Evolutionary conservation across 202 grass and related monocot genomes (phyloP).

Genomic region (Digitaria exilis): DNA sequence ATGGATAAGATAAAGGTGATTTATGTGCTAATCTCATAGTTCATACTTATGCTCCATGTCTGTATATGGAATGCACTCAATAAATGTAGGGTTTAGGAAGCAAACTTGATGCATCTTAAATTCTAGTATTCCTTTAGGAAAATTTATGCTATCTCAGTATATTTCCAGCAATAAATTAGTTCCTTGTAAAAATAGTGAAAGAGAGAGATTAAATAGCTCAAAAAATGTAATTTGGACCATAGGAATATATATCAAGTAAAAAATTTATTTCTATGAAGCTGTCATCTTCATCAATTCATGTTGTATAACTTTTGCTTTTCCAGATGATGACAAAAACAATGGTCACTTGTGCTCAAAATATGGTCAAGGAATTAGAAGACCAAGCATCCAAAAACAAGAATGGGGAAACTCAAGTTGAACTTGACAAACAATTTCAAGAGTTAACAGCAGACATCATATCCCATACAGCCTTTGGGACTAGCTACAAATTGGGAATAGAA

Average conservation of each 20-base stretch:
- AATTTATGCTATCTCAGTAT: neutral
- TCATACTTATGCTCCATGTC: neutral
- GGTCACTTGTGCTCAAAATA: conserved; percentile 30
- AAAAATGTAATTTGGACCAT: no score
- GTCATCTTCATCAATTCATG: no score
- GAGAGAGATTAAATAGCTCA: no score
- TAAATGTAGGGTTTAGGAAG: neutral
- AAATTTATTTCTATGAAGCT: no score
- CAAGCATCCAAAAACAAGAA: conserved; percentile 14
- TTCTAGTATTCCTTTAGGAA: neutral
- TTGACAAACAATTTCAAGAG: conserved; percentile 36
- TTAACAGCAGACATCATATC: conserved; percentile 56
- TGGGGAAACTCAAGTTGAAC: conserved; percentile 38
- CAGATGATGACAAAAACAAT: conserved; percentile 53
- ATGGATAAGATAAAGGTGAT: conserved; percentile 61
- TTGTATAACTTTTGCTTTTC: no score
- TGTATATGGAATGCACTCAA: no score
- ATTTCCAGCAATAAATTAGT: no score
- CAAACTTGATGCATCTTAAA: neutral
- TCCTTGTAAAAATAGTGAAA: neutral
- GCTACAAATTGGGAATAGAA: conserved; percentile 47
- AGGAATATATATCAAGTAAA: no score
- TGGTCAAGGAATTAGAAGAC: conserved; percentile 39
- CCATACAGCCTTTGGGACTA: conserved; percentile 48
- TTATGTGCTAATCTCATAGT: neutral